A percentile compares a stretch with the other conserved stretches of the same genome.
phyloP scores from a whole-genome alignment of 208 protist species.

The Paratrypanosoma confusum region DNA sequence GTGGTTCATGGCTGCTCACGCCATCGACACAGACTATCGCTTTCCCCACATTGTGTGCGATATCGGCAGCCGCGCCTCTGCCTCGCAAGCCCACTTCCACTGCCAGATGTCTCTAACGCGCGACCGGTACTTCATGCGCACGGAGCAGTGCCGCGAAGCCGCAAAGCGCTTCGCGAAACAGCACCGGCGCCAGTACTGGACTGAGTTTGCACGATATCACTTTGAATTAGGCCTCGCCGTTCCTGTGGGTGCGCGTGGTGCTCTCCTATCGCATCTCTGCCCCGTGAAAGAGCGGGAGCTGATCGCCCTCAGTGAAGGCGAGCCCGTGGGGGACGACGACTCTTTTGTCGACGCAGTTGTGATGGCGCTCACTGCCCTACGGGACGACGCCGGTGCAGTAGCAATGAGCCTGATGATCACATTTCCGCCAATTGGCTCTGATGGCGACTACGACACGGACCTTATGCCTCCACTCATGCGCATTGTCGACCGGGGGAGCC shows the following conservation, averaged over 20 bases:
- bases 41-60: slow-evolving; percentile 27
- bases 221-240: slow-evolving; percentile 15
- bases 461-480: slow-evolving; percentile 16
- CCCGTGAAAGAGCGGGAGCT: slow-evolving; percentile 25
- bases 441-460: not conserved
- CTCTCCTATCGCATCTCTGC: slow-evolving; percentile 14
- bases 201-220: slow-evolving; percentile 12
- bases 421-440: slow-evolving; percentile 10
- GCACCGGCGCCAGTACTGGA: slow-evolving; percentile 11
- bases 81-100: slow-evolving; percentile 30
- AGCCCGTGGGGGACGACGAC: not conserved
- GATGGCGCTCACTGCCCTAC: slow-evolving; percentile 9
- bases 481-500: slow-evolving; percentile 22
- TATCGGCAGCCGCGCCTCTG: slow-evolving; percentile 13
- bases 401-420: slow-evolving; percentile 15
- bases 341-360: slow-evolving; percentile 16
- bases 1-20: slow-evolving; percentile 15
- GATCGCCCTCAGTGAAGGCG: slow-evolving; percentile 10
- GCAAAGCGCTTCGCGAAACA: not conserved
- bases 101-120: slow-evolving; percentile 15
- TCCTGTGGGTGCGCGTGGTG: slow-evolving; percentile 2
- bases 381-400: slow-evolving; percentile 7
- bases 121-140: slow-evolving; percentile 6
- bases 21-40: slow-evolving; percentile 5
- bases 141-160: slow-evolving; percentile 8